Evolutionary conservation across 768 basidiomycete genomes (phyloP).

Genomic region (Panaeolus cyanescens): DNA sequence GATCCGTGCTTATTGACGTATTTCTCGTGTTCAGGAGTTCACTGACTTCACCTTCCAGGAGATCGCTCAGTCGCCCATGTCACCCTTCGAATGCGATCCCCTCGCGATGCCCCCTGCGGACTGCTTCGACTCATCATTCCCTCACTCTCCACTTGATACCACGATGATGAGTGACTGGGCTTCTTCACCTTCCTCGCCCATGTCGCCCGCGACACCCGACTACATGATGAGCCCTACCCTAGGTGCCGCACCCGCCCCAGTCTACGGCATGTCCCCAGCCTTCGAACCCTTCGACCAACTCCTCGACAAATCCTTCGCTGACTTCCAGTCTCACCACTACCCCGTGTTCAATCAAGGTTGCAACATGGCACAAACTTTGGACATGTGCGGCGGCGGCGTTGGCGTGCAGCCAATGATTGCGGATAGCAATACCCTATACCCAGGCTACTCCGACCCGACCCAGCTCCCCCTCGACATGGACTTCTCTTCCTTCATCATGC

Average conservation of each 20-base stretch:
- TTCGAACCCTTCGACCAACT: constrained; percentile 33
- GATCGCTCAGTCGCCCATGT: constrained; percentile 28
- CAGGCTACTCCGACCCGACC: constrained; percentile 10
- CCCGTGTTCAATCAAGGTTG: constrained; percentile 13
- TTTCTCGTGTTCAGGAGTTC: constrained; percentile 38
- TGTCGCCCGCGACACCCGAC: constrained; percentile 43
- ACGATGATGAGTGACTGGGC: constrained; percentile 45
- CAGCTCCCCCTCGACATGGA: constrained; percentile 22
- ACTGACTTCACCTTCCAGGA: constrained; percentile 48
- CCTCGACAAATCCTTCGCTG: constrained; percentile 27
- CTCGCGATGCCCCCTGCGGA: constrained; percentile 21
- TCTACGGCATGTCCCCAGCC: constrained; percentile 24
- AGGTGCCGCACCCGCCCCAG: constrained; percentile 18
- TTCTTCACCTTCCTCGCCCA: constrained; percentile 40
- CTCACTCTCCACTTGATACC: constrained; percentile 33
- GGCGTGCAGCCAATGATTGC: constrained; percentile 8
- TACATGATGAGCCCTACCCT: constrained; percentile 25
- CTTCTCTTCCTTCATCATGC: constrained; percentile 37
- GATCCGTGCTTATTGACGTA: constrained; percentile 1
- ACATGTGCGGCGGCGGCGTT: constrained; percentile 9
- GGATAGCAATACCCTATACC: constrained; percentile 6
- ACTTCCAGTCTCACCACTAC: constrained; percentile 16
- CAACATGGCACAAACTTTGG: constrained; percentile 5
- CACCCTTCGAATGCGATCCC: constrained; percentile 31
- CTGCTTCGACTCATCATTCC: constrained; percentile 15